Evolutionary conservation across 139 green algal species (phyloP).

Genomic region (Tetraselmis striata): DNA sequence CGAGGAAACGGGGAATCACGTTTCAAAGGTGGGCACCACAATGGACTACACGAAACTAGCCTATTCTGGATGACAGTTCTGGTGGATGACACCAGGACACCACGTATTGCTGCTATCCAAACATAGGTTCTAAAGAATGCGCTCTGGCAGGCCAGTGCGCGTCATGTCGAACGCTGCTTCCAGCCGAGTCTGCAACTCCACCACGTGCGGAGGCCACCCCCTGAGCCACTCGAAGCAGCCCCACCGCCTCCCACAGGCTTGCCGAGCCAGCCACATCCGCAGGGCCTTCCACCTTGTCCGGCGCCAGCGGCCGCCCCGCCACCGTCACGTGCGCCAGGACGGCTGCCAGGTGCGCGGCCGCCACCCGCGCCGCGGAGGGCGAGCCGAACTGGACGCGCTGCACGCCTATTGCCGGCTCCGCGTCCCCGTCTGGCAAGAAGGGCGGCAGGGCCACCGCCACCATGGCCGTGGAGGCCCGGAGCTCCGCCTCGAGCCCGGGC

Average conservation of each 20-base stretch:
- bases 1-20: too few species aligned
- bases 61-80: too few species aligned
- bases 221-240: neutral
- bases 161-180: too few species aligned
- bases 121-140: too few species aligned
- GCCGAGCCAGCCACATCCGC: neutral
- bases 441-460: neutral
- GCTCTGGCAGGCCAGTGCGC: too few species aligned
- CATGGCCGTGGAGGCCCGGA: neutral
- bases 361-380: neutral
- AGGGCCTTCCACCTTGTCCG: neutral
- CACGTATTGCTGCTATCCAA: too few species aligned
- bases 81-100: too few species aligned
- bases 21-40: too few species aligned
- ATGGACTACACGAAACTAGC: too few species aligned
- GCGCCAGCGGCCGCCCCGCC: neutral
- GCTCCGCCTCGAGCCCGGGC: neutral
- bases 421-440: neutral
- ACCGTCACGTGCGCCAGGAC: neutral
- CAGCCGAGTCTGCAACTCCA: too few species aligned
- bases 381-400: neutral
- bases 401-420: neutral
- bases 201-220: too few species aligned
- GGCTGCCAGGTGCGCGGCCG: neutral
- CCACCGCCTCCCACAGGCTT: neutral